Conservation (phyloP, 1,284 basidiomycete genomes). For the Ceratobasidium sp. region DNA sequence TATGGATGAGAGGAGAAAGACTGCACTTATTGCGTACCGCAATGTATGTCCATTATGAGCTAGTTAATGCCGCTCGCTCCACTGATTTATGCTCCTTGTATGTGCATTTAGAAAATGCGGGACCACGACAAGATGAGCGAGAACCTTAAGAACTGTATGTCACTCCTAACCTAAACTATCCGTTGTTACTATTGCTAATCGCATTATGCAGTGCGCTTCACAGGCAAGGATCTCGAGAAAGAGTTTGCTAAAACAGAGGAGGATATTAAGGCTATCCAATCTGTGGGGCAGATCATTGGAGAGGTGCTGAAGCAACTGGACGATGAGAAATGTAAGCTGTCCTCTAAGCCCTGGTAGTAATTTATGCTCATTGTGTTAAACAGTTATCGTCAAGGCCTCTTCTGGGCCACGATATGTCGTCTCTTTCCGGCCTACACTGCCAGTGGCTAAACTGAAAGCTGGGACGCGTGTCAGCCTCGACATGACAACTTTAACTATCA, state of each 20-base stretch:
- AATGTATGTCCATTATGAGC: slow-evolving; percentile 61
- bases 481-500: slow-evolving; percentile 99
- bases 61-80: slow-evolving; percentile 19
- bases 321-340: slow-evolving; percentile 90
- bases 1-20: slow-evolving; percentile 65
- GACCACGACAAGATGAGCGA: slow-evolving; percentile 86
- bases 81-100: slow-evolving; percentile 47
- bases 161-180: background rate
- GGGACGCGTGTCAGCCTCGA: slow-evolving; percentile 97
- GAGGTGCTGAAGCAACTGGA: slow-evolving; percentile 99
- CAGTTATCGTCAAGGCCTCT: slow-evolving; percentile 99
- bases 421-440: slow-evolving; percentile 94
- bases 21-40: slow-evolving; percentile 75
- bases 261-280: slow-evolving; percentile 99
- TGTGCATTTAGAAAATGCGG: slow-evolving; percentile 81
- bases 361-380: background rate
- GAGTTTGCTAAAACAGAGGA: slow-evolving; percentile 98
- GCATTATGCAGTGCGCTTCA: slow-evolving; percentile 73
- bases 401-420: slow-evolving; percentile 99
- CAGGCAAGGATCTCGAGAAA: slow-evolving; percentile 87
- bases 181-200: background rate
- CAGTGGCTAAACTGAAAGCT: slow-evolving; percentile 92
- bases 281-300: slow-evolving; percentile 98
- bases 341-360: background rate
- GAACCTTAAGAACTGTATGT: slow-evolving; percentile 86